Percentiles rank a stretch among this genome's conserved stretches.
phyloP scores from a whole-genome alignment of 495 filamentous ascomycete species.

The Arthonia radiata region DNA sequence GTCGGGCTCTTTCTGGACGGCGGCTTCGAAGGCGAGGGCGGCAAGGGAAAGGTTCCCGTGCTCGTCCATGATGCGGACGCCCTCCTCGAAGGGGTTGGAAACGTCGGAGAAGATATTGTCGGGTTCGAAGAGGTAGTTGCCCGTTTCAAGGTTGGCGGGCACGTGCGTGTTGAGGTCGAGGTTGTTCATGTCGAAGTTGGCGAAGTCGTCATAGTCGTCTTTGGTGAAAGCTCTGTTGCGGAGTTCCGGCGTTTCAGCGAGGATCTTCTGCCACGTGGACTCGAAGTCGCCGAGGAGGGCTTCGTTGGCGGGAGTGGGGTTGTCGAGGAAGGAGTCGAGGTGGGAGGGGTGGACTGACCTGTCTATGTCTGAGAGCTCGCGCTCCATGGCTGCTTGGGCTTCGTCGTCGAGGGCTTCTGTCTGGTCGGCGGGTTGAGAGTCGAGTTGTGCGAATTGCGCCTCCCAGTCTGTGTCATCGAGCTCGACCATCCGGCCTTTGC shows the following conservation, averaged over 20 bases:
- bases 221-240: too few species aligned
- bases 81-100: slow-evolving; percentile 67
- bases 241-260: slow-evolving; percentile 49
- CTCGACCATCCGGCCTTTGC: slow-evolving; percentile 77
- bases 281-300: slow-evolving; percentile 83
- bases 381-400: slow-evolving; percentile 57
- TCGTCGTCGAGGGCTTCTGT: slow-evolving; percentile 38
- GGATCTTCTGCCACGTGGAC: slow-evolving; percentile 63
- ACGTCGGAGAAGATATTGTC: slow-evolving; percentile 65
- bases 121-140: slow-evolving; percentile 84
- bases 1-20: slow-evolving; percentile 64
- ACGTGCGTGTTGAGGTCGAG: slow-evolving; percentile 32
- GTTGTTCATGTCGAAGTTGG: slow-evolving; percentile 31
- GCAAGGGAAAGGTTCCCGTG: slow-evolving; percentile 87
- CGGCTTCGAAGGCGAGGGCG: slow-evolving; percentile 90
- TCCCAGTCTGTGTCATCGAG: slow-evolving; percentile 90
- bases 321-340: too few species aligned
- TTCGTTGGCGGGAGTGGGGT: too few species aligned
- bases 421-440: slow-evolving; percentile 27
- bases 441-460: slow-evolving; percentile 73
- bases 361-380: slow-evolving; percentile 74
- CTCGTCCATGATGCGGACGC: slow-evolving; percentile 67
- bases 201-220: slow-evolving; percentile 36
- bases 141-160: slow-evolving; percentile 48
- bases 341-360: slow-evolving; percentile 42